phyloP scores from a whole-genome alignment of 2,329 filamentous ascomycete species.

The Shiraia sp. region DNA sequence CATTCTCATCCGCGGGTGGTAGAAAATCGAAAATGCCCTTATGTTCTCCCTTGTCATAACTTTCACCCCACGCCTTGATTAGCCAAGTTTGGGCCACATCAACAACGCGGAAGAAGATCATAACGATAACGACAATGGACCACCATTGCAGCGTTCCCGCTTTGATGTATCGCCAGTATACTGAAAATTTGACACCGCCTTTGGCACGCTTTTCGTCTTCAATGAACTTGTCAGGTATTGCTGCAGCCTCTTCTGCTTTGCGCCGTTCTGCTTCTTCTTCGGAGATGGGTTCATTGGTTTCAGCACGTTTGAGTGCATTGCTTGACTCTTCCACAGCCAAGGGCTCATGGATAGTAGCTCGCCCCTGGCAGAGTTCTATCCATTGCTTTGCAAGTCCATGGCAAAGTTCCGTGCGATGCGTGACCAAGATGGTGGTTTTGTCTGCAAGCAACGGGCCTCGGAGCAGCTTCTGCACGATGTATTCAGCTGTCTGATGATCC shows the following conservation, averaged over 20 bases:
- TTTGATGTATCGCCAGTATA: conserved; percentile 86
- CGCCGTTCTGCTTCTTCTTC: conserved; percentile 43
- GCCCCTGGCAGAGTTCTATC: conserved; percentile 68
- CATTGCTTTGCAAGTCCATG: conserved; percentile 73
- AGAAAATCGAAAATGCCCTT: conserved; percentile 51
- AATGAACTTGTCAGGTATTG: conserved; percentile 73
- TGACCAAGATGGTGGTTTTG: conserved; percentile 63
- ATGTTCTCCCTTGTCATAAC: conserved; percentile 56
- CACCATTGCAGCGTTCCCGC: conserved; percentile 78
- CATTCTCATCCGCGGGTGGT: conserved; percentile 68
- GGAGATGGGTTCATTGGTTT: conserved; percentile 42
- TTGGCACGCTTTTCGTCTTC: conserved; percentile 75
- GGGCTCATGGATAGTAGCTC: conserved; percentile 48
- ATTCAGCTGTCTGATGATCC: conserved; percentile 67
- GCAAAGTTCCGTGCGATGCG: conserved; percentile 72
- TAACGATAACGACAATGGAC: conserved; percentile 65
- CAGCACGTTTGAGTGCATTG: conserved; percentile 46
- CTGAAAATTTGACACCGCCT: conserved; percentile 72
- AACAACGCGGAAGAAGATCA: conserved; percentile 65
- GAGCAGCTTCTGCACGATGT: conserved; percentile 62
- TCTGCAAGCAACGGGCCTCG: conserved; percentile 58
- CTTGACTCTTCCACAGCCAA: conserved; percentile 51
- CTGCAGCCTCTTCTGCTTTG: conserved; percentile 50
- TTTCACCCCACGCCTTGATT: conserved; percentile 84
- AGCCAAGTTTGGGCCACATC: conserved; percentile 76